phyloP scores from a whole-genome alignment of 305 asterid species.

The Fraxinus ornus region DNA sequence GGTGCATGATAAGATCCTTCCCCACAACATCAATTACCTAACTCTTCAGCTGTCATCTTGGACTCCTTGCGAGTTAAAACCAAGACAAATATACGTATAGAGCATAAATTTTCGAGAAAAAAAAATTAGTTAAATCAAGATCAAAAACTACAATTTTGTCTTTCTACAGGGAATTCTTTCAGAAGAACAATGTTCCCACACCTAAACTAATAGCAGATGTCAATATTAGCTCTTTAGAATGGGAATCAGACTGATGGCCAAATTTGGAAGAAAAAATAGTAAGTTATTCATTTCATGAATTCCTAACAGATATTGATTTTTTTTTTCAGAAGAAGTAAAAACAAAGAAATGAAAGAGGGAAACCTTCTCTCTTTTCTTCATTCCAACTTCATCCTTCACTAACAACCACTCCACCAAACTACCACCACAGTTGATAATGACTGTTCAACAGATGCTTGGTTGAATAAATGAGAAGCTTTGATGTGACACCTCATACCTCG shows the following conservation, averaged over 20 bases:
- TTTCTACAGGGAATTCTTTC: not conserved
- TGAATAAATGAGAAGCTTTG: not conserved
- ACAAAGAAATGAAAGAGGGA: not conserved
- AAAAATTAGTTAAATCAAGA: not conserved
- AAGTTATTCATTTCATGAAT: not conserved
- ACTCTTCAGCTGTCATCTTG: not conserved
- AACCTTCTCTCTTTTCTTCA: not conserved
- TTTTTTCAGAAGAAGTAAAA: no score
- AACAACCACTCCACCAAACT: not conserved
- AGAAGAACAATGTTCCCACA: not conserved
- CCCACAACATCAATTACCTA: not conserved
- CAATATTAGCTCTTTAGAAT: not conserved
- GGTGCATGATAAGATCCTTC: not conserved
- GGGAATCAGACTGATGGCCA: not conserved
- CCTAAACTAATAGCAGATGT: not conserved
- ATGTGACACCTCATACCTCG: not conserved
- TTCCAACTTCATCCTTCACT: not conserved
- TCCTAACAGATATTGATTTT: not conserved
- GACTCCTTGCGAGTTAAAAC: not conserved
- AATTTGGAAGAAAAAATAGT: not conserved
- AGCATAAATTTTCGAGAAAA: not conserved
- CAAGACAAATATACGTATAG: not conserved
- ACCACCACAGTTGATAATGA: not conserved
- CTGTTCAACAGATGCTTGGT: not conserved
- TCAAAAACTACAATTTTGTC: not conserved